Base-by-base conservation (phyloP, 805 yeast genomes). In the Teunomyces pallodes region DNA sequence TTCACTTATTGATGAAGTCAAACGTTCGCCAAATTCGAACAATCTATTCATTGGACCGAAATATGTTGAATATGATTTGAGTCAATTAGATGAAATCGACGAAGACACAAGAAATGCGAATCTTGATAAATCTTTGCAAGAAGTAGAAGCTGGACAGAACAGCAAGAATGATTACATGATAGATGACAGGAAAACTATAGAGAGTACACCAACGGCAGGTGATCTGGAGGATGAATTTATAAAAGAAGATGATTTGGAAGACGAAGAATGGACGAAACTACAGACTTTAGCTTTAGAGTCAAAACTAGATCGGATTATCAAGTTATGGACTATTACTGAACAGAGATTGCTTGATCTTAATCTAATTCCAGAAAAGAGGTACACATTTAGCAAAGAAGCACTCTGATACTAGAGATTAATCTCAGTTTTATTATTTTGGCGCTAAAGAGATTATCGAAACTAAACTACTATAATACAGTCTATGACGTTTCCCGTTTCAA, bases 251-350 rank as follows among this genome's bases (percentile, higher is more conserved):
- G 46, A 53, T 12, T 20, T 50, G 12, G 62, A 60, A 36, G 67
- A 20, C 6, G 24, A 63, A 6, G 65, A 65, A 35, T 20, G 55
- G 9, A 55, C 47, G 16, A 57, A 58, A 45, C 46, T 56, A 30
- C 59, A 56, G 26, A 57, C 55, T 10, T 51, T 65, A 16, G 53
- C 62, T 9, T 51, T 64, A 16, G 75, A 66, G 61, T 77, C 76
- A 5, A 67, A 65, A 40, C 64, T 85, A 48, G 81, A 82, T 53
- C 75, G 79, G 46, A 66, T 84, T 26, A 70, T 83, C 44, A 80
- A 81, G 57, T 58, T 84, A 41, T 84, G 87, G 86, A 72, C 77
- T 2, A 81, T 87, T 72, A 80, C 86, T 7, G 88, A 83, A 57
- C 80, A 80, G 56, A 66, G 77, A 58, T 59, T 81, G 39, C 65